Conservation (phyloP, 768 basidiomycete species). For the Collybia mongolica region DNA sequence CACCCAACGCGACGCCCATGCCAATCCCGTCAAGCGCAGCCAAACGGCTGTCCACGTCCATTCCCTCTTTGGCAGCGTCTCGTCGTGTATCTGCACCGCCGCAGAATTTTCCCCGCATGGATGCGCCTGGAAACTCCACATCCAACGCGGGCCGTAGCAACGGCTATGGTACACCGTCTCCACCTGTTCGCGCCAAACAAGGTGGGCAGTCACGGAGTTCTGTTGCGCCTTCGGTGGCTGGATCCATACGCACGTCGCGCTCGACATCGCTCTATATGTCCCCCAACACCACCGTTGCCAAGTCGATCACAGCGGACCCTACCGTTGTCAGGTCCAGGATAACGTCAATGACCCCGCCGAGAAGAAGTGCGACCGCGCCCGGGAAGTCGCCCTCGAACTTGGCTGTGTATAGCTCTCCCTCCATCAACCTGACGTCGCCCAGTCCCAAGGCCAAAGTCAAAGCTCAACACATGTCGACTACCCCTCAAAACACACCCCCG, state of each 20-base stretch:
- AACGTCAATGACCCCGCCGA: constrained; percentile 42
- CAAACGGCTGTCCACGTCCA: constrained; percentile 37
- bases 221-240: constrained; percentile 23
- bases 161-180: not conserved
- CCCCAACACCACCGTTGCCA: constrained; percentile 12
- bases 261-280: constrained; percentile 17
- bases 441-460: constrained; percentile 33
- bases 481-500: constrained; percentile 31
- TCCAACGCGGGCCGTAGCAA: not conserved
- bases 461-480: constrained; percentile 19
- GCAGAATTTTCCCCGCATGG: constrained; percentile 10
- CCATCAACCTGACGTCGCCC: constrained; percentile 38
- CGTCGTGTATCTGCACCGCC: constrained; percentile 40
- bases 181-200: constrained; percentile 1
- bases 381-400: constrained; percentile 24
- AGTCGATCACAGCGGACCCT: constrained; percentile 13
- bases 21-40: constrained; percentile 29
- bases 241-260: constrained; percentile 20
- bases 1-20: constrained; percentile 52
- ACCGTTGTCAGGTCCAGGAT: constrained; percentile 31
- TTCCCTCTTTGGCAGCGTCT: constrained; percentile 33
- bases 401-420: constrained; percentile 24
- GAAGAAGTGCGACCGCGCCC: constrained; percentile 22
- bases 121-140: not conserved
- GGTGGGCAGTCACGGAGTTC: constrained; percentile 22